These are phyloP conservation scores for Xylaria polymorpha DNA, from an alignment of 2,329 filamentous ascomycete species.

Conservation along the genomic window DNA sequence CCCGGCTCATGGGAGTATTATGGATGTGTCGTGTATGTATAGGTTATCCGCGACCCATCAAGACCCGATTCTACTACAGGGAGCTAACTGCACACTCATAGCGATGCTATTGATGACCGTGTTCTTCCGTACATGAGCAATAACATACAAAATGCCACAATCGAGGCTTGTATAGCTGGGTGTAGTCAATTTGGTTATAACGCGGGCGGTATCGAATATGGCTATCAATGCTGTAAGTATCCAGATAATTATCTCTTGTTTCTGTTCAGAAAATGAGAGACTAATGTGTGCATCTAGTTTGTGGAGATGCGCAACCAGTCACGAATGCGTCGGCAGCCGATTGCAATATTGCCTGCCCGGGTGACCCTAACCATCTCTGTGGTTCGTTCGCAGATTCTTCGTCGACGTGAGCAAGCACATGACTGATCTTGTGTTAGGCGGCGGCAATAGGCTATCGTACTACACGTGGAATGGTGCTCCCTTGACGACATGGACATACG, in stretches of 20 bases:
- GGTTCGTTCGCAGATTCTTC: constrained; percentile 40
- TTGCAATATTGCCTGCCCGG: constrained; percentile 54
- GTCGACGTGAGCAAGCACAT: not conserved
- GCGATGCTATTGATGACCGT: constrained; percentile 43
- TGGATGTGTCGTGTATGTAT: constrained; percentile 41
- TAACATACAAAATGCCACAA: constrained; percentile 55
- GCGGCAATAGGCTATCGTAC: constrained; percentile 58
- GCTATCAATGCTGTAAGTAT: constrained; percentile 54
- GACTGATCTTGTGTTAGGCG: constrained; percentile 38
- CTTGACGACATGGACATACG: constrained; percentile 62
- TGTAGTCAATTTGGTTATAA: constrained; percentile 57
- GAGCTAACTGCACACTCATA: constrained; percentile 24
- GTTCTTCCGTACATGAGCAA: constrained; percentile 54
- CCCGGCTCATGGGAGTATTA: constrained; percentile 40
- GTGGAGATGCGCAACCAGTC: constrained; percentile 53
- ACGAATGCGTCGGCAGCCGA: constrained; percentile 51
- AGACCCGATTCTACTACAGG: constrained; percentile 25
- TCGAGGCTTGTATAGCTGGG: constrained; percentile 54
- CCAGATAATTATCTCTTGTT: not conserved
- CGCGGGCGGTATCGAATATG: constrained; percentile 58
- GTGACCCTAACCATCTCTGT: constrained; percentile 53
- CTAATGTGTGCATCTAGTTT: constrained; percentile 40
- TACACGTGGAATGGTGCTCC: constrained; percentile 60
- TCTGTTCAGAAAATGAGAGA: not conserved
- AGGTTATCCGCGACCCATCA: not conserved